phyloP scores from a whole-genome alignment of 441 rosid species.

The Arabidopsis lyrata region DNA sequence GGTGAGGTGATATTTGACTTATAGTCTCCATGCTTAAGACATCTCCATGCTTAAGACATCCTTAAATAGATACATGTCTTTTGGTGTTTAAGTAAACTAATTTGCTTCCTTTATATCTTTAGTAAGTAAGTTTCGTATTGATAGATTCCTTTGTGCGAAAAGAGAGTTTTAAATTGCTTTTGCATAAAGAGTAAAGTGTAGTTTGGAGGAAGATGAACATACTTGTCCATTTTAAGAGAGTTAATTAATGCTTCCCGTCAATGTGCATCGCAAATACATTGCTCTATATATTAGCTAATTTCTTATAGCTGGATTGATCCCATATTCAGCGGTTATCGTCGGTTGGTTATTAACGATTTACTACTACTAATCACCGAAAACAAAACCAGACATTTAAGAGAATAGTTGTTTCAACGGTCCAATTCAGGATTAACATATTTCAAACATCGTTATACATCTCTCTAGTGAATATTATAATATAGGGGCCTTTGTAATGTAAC shows the following conservation, averaged over 20 bases:
- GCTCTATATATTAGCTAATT: conserved; percentile 2
- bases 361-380: conserved; percentile 3
- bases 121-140: not conserved
- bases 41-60: not conserved
- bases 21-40: not conserved
- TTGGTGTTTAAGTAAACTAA: not conserved
- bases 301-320: conserved; percentile 4
- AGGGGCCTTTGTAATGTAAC: conserved; percentile 15
- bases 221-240: conserved; percentile 36
- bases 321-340: not conserved
- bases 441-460: conserved; percentile 3
- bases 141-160: conserved; percentile 1
- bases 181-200: conserved; percentile 21
- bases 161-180: not conserved
- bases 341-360: not conserved
- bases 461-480: conserved; percentile 10
- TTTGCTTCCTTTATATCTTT: not conserved
- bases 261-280: conserved; percentile 14
- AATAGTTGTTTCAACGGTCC: conserved; percentile 24
- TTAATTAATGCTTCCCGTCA: conserved; percentile 16
- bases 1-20: not conserved
- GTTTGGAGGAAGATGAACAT: conserved; percentile 31
- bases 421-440: not conserved
- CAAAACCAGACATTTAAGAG: not conserved
- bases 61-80: not conserved